These are phyloP conservation scores for Erythrobasidium hasegawianum DNA, from an alignment of 1,284 basidiomycete genomes.

Conservation along the genomic window DNA sequence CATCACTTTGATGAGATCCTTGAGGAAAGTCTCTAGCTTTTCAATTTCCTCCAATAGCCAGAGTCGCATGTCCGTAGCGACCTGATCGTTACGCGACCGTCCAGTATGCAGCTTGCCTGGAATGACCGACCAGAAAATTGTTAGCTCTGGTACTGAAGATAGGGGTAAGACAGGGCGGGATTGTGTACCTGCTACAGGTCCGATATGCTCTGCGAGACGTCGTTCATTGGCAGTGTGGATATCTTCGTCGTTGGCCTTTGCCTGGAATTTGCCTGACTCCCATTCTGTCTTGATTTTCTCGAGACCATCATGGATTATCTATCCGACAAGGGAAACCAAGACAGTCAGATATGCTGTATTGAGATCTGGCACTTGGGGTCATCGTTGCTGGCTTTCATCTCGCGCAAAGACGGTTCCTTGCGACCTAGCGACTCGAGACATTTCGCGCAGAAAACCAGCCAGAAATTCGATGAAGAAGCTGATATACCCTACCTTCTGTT, in stretches of 20 bases:
- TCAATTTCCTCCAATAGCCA: conserved; percentile 83
- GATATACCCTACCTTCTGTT: conserved; percentile 53
- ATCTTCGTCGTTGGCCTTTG: conserved; percentile 75
- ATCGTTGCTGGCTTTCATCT: neutral
- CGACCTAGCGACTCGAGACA: too few species aligned
- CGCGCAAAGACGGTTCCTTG: neutral
- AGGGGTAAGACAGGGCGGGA: neutral
- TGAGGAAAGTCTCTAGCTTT: conserved; percentile 67
- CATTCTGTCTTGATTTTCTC: conserved; percentile 77
- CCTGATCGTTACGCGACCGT: conserved; percentile 93
- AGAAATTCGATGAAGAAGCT: neutral
- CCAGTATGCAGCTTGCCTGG: conserved; percentile 95
- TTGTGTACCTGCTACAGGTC: conserved; percentile 52
- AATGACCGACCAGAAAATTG: conserved; percentile 54
- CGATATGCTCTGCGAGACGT: conserved; percentile 86
- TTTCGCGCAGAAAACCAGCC: neutral
- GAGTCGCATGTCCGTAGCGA: conserved; percentile 93
- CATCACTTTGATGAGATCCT: conserved; percentile 78
- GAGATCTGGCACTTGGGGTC: neutral
- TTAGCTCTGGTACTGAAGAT: neutral
- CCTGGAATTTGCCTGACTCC: conserved; percentile 69
- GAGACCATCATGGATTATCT: conserved; percentile 73
- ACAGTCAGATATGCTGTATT: neutral
- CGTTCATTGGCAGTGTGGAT: conserved; percentile 99
- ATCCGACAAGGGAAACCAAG: conserved; percentile 3